Conservation (phyloP, 148 eudicot genomes). For the Vaccinium darrowii region DNA sequence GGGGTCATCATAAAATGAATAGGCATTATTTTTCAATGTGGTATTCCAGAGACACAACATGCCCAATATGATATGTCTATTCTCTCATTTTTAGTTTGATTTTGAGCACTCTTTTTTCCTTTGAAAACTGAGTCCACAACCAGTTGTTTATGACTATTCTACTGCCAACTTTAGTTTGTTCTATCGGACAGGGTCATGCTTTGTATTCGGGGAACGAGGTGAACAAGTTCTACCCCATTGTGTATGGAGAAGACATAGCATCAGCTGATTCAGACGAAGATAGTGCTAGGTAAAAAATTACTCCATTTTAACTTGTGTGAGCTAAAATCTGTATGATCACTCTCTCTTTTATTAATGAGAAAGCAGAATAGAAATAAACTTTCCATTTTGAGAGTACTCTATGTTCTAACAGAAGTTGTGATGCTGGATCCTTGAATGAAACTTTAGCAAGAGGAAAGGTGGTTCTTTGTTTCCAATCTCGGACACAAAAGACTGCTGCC, state of each 20-base stretch:
- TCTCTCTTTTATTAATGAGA: neutral
- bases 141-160: neutral
- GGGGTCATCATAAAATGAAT: neutral
- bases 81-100: neutral
- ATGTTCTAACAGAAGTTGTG: conserved; percentile 27
- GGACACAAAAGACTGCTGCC: conserved; percentile 21
- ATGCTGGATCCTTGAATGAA: conserved; percentile 27
- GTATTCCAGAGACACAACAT: neutral
- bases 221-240: conserved; percentile 32
- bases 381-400: neutral
- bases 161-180: neutral
- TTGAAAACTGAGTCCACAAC: neutral
- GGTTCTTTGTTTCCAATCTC: conserved; percentile 33
- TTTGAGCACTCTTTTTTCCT: neutral
- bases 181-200: conserved; percentile 30
- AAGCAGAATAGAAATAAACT: neutral
- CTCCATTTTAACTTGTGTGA: too few relatives aligned
- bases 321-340: neutral
- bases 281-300: conserved; percentile 32
- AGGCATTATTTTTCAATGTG: neutral
- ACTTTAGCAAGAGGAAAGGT: conserved; percentile 39
- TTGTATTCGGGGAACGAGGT: conserved; percentile 22
- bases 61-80: neutral
- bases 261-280: conserved; percentile 23
- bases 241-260: conserved; percentile 39